phyloP scores from a whole-genome alignment of 345 rosid genomes.

The Toxicodendron radicans region DNA sequence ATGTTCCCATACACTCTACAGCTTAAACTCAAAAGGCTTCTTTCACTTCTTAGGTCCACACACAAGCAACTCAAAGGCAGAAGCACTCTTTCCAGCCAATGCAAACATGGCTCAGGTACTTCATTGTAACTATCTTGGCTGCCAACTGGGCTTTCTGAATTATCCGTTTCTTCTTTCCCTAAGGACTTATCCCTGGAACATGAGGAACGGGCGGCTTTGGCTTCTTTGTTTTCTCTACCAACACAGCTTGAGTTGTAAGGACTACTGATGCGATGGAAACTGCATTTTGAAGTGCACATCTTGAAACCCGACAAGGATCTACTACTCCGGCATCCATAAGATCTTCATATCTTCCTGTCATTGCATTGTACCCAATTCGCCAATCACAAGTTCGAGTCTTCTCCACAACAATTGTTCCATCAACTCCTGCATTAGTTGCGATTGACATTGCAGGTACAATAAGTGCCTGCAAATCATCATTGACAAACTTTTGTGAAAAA shows the following conservation, averaged over 20 bases:
- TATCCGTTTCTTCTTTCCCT: conserved; percentile 12
- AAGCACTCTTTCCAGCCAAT: background rate
- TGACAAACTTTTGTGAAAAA: background rate
- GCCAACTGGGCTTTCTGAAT: background rate
- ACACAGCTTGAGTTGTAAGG: conserved; percentile 80
- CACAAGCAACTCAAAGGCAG: background rate
- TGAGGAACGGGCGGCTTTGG: conserved; percentile 60
- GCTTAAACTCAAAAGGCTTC: background rate
- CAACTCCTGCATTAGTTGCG: conserved; percentile 79
- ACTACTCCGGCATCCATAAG: conserved; percentile 65
- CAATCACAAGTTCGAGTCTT: conserved; percentile 55
- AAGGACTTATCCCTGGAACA: conserved; percentile 74
- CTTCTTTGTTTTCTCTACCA: conserved; percentile 65
- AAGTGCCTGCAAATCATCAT: conserved; percentile 56
- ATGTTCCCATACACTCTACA: background rate
- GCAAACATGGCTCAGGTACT: background rate
- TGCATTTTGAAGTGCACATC: conserved; percentile 81
- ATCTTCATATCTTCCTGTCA: conserved; percentile 72
- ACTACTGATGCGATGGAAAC: conserved; percentile 76
- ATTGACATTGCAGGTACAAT: conserved; percentile 74
- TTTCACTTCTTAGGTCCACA: background rate
- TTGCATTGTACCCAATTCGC: conserved; percentile 79
- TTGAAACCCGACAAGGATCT: conserved; percentile 78
- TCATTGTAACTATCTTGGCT: background rate
- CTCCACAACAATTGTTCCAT: conserved; percentile 73